Percentiles rank a stretch among this genome's conserved stretches.
Evolutionary conservation across 371 early-diverging fungal species (phyloP).

Genomic region (Apophysomyces variabilis): DNA sequence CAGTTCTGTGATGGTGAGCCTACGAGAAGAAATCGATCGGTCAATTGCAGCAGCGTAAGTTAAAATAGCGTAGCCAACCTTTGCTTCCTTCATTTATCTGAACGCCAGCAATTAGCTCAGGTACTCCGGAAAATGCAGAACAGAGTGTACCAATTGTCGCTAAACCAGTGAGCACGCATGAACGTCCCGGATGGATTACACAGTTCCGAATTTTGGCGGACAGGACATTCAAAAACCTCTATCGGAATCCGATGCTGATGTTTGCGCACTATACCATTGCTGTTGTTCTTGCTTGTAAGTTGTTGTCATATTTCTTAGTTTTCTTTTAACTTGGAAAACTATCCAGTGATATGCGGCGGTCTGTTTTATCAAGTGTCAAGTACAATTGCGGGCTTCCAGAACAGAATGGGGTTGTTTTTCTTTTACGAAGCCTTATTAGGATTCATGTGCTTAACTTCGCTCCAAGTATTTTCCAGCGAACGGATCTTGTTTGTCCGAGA

Average conservation of each 20-base stretch:
- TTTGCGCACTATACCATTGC: constrained; percentile 82
- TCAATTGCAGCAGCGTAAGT: constrained; percentile 29
- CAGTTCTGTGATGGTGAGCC: constrained; percentile 41
- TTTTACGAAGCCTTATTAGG: constrained; percentile 84
- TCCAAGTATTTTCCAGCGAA: constrained; percentile 76
- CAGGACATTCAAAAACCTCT: constrained; percentile 86
- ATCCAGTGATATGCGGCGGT: constrained; percentile 73
- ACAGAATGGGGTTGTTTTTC: constrained; percentile 86
- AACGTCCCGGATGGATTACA: constrained; percentile 67
- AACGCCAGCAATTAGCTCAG: constrained; percentile 5
- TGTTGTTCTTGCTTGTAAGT: constrained; percentile 70
- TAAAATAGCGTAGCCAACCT: neutral
- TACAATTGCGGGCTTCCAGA: constrained; percentile 86
- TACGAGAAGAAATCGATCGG: constrained; percentile 53
- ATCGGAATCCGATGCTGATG: constrained; percentile 87
- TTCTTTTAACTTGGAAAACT: neutral
- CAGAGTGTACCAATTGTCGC: constrained; percentile 23
- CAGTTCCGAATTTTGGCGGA: constrained; percentile 85
- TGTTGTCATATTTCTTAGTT: constrained; percentile 14
- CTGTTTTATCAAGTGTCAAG: constrained; percentile 82
- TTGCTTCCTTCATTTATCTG: neutral
- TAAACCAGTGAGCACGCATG: constrained; percentile 41
- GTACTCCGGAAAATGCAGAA: constrained; percentile 23
- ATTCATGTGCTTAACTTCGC: constrained; percentile 76
- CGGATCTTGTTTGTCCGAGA: constrained; percentile 82